Conservation (phyloP, 169 alveolate species). For the Plasmodium adleri region DNA sequence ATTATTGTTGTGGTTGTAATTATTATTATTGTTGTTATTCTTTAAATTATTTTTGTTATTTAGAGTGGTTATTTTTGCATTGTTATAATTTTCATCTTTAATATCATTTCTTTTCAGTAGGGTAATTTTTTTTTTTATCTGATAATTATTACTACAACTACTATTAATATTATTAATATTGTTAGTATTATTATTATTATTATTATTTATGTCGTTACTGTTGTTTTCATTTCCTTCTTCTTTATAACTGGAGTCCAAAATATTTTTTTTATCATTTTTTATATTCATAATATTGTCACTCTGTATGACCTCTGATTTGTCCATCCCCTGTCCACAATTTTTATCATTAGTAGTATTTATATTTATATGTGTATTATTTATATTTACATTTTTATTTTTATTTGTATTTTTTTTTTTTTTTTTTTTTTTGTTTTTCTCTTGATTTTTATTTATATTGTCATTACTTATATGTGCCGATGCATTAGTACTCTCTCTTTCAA, state of each 20-base stretch:
- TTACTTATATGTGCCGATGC: too few relatives aligned
- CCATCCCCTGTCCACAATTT: too few relatives aligned
- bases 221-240: background rate
- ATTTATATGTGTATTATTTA: too few relatives aligned
- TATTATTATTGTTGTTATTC: background rate
- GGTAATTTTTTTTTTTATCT: constrained; percentile 23
- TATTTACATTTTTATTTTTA: too few relatives aligned
- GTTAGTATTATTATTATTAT: background rate
- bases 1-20: background rate
- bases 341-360: too few relatives aligned
- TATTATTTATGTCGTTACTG: background rate
- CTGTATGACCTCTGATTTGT: too few relatives aligned
- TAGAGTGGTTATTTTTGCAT: background rate
- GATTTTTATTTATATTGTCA: too few relatives aligned
- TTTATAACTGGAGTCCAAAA: background rate
- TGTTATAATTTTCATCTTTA: constrained; percentile 11
- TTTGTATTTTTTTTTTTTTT: too few relatives aligned
- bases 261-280: background rate
- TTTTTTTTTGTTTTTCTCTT: too few relatives aligned
- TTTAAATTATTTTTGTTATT: background rate
- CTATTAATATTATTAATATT: background rate
- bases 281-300: background rate
- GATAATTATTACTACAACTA: background rate
- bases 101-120: constrained; percentile 41
- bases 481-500: too few relatives aligned